phyloP scores from a whole-genome alignment of 2,329 filamentous ascomycete species.

The Botrytis galanthina region DNA sequence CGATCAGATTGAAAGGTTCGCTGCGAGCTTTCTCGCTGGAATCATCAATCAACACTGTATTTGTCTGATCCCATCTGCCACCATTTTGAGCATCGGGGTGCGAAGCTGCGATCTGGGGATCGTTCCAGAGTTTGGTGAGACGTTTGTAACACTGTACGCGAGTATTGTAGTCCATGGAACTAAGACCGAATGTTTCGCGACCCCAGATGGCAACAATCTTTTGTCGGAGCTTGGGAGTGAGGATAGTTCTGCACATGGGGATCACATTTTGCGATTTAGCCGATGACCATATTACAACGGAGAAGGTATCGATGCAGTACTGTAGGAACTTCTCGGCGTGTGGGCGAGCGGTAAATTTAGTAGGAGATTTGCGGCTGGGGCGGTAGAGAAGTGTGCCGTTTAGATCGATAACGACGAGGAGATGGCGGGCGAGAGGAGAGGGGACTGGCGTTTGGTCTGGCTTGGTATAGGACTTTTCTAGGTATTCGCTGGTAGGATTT shows the following conservation, averaged over 20 bases:
- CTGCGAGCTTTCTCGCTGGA: constrained; percentile 73
- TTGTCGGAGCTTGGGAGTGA: constrained; percentile 52
- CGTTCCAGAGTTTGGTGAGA: constrained; percentile 68
- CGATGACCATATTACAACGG: constrained; percentile 88
- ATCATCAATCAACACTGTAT: constrained; percentile 90
- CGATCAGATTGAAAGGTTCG: constrained; percentile 80
- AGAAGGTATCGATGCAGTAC: constrained; percentile 72
- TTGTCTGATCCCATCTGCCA: constrained; percentile 70
- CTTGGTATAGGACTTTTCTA: constrained; percentile 50
- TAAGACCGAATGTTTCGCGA: constrained; percentile 72
- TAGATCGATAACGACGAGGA: constrained; percentile 85
- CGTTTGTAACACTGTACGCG: constrained; percentile 91
- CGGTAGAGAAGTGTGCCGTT: constrained; percentile 88
- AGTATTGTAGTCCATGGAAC: constrained; percentile 57
- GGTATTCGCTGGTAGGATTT: constrained; percentile 57
- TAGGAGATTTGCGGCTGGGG: constrained; percentile 50
- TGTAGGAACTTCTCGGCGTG: constrained; percentile 66
- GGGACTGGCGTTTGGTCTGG: constrained; percentile 45
- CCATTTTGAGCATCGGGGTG: constrained; percentile 45
- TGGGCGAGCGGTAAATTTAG: constrained; percentile 63
- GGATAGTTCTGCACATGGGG: constrained; percentile 63
- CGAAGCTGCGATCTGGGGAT: constrained; percentile 44
- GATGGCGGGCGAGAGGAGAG: constrained; percentile 51
- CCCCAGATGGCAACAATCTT: constrained; percentile 72
- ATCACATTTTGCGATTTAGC: constrained; percentile 71